Base-by-base conservation (phyloP, 177 flowering plant species). In the Tripterygium wilfordii region DNA sequence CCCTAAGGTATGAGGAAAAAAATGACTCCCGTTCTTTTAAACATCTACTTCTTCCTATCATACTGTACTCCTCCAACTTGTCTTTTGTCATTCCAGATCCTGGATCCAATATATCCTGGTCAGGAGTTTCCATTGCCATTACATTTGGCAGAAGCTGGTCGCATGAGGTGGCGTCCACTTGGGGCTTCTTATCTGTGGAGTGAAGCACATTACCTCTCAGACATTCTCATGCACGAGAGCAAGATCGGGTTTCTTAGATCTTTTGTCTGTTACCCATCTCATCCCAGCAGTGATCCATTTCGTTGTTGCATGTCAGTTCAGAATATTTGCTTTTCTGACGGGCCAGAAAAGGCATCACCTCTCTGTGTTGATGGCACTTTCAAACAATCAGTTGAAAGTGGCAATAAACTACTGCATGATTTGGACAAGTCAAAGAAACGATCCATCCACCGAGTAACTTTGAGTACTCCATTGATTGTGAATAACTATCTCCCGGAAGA, bases 71-170 rank as follows among this genome's bases (percentile, higher is more conserved):
- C n/a, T n/a, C n/a, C n/a, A n/a, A n/a, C 3, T 21, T 2, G 28
- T 22, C 9, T 18, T 49, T 51, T 49, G 23, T 27, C 40, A 19
- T 61, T 72, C 57, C 72, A 92, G 99, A 73, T 86, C 18, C 69
- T 86, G 42, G 97, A 80, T 64, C 99, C 96, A 28, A 57, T 92
- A 56, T 65, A 65, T 63, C 96, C 97, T 45, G 95, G 95, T 49
- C 77, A 86, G 48, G 82, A 86, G 67, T 79, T 84, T 54, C 92
- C 96, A 40, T 69, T 88, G 33, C 97, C 99, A 47, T 57, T 88
- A 23, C 97, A 88, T 75, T 76, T 92, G 69, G 94, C 96, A 58
- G 88, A 85, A 74, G 69, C 92, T 45, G 99, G 97, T 59, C 74
- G 80, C 23, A 66, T 92, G 60, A 72, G 97, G 51, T 92, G 91